Conservation (phyloP, 495 filamentous ascomycete species). For the Rusavskia elegans region DNA sequence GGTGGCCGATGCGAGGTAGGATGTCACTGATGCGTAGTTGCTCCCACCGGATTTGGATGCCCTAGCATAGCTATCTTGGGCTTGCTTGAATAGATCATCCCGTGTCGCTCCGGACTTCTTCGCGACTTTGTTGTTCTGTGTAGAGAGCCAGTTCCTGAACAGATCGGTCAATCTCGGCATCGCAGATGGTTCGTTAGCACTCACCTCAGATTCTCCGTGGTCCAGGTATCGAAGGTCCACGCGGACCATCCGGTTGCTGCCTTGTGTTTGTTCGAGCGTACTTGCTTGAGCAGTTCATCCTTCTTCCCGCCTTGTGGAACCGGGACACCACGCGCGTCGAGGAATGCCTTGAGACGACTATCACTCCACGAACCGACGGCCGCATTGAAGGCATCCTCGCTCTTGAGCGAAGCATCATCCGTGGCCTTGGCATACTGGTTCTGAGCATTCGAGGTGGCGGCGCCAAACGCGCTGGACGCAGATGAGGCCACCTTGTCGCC, state of each 20-base stretch:
- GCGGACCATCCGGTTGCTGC: conserved; percentile 53
- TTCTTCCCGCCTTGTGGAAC: conserved; percentile 63
- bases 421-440: conserved; percentile 67
- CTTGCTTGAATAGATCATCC: conserved; percentile 57
- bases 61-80: conserved; percentile 51
- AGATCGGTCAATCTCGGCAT: conserved; percentile 5
- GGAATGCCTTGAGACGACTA: conserved; percentile 58
- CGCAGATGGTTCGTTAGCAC: conserved; percentile 1
- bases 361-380: conserved; percentile 54
- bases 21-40: conserved; percentile 59
- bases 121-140: conserved; percentile 48
- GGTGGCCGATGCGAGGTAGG: conserved; percentile 53
- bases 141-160: conserved; percentile 47
- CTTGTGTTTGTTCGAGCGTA: conserved; percentile 57
- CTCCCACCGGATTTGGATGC: conserved; percentile 53
- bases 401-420: conserved; percentile 45
- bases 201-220: conserved; percentile 57
- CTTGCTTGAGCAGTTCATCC: conserved; percentile 63
- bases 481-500: conserved; percentile 48
- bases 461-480: conserved; percentile 52
- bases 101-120: conserved; percentile 50
- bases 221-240: conserved; percentile 79
- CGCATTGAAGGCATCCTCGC: conserved; percentile 50
- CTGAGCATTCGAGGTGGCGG: conserved; percentile 67
- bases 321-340: conserved; percentile 38